Evolutionary conservation across 2,329 filamentous ascomycete genomes (phyloP).

Genomic region (Aspergillus cejpii): DNA sequence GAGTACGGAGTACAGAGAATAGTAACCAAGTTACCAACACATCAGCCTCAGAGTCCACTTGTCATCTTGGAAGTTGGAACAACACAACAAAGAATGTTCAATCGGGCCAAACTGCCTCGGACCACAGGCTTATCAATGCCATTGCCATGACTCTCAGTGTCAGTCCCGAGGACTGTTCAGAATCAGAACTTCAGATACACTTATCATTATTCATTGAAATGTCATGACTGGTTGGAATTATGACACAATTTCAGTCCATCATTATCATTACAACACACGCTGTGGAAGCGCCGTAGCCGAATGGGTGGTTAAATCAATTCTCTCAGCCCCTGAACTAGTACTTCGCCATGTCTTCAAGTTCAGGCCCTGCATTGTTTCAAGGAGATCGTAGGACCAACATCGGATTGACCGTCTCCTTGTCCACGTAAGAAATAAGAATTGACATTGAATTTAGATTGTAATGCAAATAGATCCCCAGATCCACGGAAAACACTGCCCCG

Average conservation of each 20-base stretch:
- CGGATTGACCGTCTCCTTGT: too few relatives aligned
- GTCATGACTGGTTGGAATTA: neutral
- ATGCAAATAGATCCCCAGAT: neutral
- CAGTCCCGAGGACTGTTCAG: neutral
- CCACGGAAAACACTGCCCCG: neutral
- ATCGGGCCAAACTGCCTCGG: neutral
- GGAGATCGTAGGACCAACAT: too few relatives aligned
- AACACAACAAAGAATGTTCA: too few relatives aligned
- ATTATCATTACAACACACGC: neutral
- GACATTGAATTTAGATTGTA: too few relatives aligned
- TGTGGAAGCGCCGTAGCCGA: neutral
- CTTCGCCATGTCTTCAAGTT: neutral
- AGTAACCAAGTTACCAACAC: neutral
- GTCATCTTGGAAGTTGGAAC: too few relatives aligned
- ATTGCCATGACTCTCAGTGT: neutral
- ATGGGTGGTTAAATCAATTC: neutral
- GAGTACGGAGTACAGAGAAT: slow-evolving; percentile 9
- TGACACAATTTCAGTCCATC: neutral
- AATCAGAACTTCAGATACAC: neutral
- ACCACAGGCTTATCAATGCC: neutral
- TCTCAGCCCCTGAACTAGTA: neutral
- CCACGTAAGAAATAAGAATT: too few relatives aligned
- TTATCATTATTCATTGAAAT: neutral
- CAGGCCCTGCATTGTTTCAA: neutral
- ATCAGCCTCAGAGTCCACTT: slow-evolving; percentile 20